Evolutionary conservation across 352 stramenopile species (phyloP).

Genomic region (Phytophthora vignae): DNA sequence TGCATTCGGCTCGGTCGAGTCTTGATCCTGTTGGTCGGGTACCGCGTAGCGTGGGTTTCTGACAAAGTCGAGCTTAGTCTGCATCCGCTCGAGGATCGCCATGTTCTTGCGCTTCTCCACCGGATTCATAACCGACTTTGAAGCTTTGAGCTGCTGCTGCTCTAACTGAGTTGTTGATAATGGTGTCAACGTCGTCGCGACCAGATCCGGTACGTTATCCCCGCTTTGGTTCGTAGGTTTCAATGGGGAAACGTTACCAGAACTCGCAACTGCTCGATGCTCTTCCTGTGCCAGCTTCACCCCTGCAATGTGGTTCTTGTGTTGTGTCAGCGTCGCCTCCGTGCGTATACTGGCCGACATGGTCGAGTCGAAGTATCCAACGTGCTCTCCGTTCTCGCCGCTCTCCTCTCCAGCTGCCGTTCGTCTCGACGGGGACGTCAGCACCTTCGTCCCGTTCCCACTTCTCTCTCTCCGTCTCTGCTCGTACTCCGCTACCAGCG

Average conservation of each 20-base stretch:
- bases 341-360: constrained; percentile 52
- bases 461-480: constrained; percentile 46
- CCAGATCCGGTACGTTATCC: background rate
- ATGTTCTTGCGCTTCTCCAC: constrained; percentile 69
- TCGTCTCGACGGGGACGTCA: constrained; percentile 9
- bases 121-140: constrained; percentile 45
- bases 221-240: background rate
- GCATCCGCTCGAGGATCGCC: constrained; percentile 77
- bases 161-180: constrained; percentile 2
- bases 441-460: constrained; percentile 49
- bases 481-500: constrained; percentile 68
- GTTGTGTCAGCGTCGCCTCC: constrained; percentile 52
- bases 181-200: background rate
- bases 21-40: constrained; percentile 5
- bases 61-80: constrained; percentile 79
- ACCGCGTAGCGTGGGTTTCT: constrained; percentile 67
- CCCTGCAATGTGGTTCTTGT: constrained; percentile 52
- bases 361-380: constrained; percentile 72
- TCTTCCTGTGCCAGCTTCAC: constrained; percentile 45
- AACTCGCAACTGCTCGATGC: constrained; percentile 6
- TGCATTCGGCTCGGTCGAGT: background rate
- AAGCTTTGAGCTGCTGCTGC: constrained; percentile 5
- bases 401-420: constrained; percentile 20
- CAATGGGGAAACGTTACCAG: background rate
- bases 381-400: constrained; percentile 25